Evolutionary conservation across 129 eudicot species (phyloP).

Genomic region (Deinandra increscens): DNA sequence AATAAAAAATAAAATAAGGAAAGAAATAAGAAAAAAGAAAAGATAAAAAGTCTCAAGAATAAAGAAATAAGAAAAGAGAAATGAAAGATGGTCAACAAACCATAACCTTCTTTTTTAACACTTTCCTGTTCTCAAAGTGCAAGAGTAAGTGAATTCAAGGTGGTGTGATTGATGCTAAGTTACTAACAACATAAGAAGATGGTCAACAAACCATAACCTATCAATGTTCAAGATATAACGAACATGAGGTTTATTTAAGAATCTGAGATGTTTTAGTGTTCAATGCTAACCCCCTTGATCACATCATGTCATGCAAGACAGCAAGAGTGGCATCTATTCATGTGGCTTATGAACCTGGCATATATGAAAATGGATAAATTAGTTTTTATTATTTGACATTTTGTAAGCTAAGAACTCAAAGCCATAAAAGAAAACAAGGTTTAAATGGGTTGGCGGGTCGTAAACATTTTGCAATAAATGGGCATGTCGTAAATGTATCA

Average conservation of each 20-base stretch:
- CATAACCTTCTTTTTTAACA: too few species aligned
- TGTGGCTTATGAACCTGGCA: slow-evolving; percentile 28
- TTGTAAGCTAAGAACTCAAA: slow-evolving; percentile 3
- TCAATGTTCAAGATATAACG: slow-evolving; percentile 15
- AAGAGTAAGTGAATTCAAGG: too few species aligned
- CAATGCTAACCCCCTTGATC: slow-evolving; percentile 13
- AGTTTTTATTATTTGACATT: background rate
- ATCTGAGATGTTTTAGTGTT: slow-evolving; percentile 3
- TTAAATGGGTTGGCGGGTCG: background rate
- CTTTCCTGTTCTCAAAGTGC: too few species aligned
- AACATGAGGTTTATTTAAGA: background rate
- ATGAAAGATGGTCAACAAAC: too few species aligned
- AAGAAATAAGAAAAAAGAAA: too few species aligned
- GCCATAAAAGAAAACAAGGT: background rate
- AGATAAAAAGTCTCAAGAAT: too few species aligned
- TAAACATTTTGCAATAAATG: background rate
- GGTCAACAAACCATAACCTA: too few species aligned
- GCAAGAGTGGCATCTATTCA: slow-evolving; percentile 8
- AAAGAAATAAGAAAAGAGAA: too few species aligned
- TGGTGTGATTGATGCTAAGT: too few species aligned
- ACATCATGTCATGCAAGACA: slow-evolving; percentile 20
- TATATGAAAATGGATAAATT: slow-evolving; percentile 7
- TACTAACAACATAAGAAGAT: too few species aligned
- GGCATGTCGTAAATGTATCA: background rate
- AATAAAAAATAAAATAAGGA: too few species aligned